Evolutionary conservation across 331 rosid species (phyloP), one percentile per base, ranked within the genome.

Genomic region (Malus hybrid): DNA sequence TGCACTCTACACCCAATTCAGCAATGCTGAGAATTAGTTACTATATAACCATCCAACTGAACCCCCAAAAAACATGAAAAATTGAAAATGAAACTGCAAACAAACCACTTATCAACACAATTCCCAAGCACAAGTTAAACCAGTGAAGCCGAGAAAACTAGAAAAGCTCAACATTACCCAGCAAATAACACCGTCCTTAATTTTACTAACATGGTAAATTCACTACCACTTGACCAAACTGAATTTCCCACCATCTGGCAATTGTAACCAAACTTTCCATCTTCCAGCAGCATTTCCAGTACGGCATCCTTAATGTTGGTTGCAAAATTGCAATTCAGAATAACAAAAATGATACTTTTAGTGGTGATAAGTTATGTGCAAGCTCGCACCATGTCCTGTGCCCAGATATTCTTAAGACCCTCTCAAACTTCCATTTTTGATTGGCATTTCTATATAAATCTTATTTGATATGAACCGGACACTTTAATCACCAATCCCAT

Each of bases 151-250:
- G 39, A 64, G 61, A 19, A 59, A 76, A 52, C 61, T 18, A 77
- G 16, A 72, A 66, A 82, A 76, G 76, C 76, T 76, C 72, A 65
- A 50, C 29, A 28, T 65, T 63, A 79, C 36, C 73, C 60, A 36
- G 63, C 56, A 65, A 80, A 80, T 20, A 65, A 32, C 78, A 80
- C 70, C 75, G 70, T 81, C 74, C 87, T 60, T 55, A 63, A 75
- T 60, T 19, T 33, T 86, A 73, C 72, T 59, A 48, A 36, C 57
- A 42, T 65, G 71, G 83, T 69, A 71, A 71, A 65, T 68, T 74
- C 78, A 52, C 19, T 15, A 79, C 64, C 83, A 73, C 72, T 57
- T 68, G 54, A 83, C 79, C 81, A 81, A 56, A 74, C 73, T 67
- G 79, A 77, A 81, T 77, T 42, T 60, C 34, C 55, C 63, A 19